Evolutionary conservation across 352 stramenopile genomes (phyloP).

Genomic region (Phytophthora ramorum): DNA sequence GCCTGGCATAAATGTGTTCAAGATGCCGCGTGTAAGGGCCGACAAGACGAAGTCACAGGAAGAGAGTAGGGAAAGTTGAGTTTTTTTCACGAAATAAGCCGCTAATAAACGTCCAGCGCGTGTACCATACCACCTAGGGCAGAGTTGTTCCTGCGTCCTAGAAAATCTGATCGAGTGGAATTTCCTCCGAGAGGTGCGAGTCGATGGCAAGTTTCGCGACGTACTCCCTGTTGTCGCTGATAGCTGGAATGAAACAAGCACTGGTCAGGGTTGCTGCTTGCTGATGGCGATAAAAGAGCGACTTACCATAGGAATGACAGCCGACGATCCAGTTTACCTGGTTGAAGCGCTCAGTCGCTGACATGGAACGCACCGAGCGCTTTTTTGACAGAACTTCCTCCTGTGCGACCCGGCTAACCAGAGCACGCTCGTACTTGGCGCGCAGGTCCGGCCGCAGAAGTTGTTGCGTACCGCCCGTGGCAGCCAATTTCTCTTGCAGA

Average conservation of each 20-base stretch:
- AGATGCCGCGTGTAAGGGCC: conserved; percentile 12
- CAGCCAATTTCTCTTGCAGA: conserved; percentile 58
- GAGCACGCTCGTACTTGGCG: conserved; percentile 52
- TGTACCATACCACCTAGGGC: conserved; percentile 37
- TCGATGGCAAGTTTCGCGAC: conserved; percentile 79
- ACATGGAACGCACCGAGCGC: conserved; percentile 44
- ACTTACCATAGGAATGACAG: conserved; percentile 75
- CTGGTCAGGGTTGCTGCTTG: background rate
- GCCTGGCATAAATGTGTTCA: conserved; percentile 1
- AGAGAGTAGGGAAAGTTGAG: conserved; percentile 25
- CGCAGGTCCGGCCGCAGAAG: conserved; percentile 43
- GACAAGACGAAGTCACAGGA: conserved; percentile 12
- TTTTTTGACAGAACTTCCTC: conserved; percentile 12
- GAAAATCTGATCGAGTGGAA: conserved; percentile 73
- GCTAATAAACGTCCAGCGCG: conserved; percentile 30
- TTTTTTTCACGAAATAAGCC: conserved; percentile 21
- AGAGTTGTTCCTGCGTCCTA: conserved; percentile 20
- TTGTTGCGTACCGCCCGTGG: conserved; percentile 34
- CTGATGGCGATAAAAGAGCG: background rate
- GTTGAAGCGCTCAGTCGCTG: conserved; percentile 52
- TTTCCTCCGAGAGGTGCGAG: conserved; percentile 68
- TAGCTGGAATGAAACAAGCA: conserved; percentile 41
- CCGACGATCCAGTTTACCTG: conserved; percentile 73
- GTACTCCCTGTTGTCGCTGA: conserved; percentile 87
- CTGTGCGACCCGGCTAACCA: conserved; percentile 38